A percentile compares a stretch with the other conserved stretches of the same genome.
These are phyloP conservation scores for Meira miltonrushii DNA, from an alignment of 1,284 basidiomycete genomes.

Conservation along the genomic window DNA sequence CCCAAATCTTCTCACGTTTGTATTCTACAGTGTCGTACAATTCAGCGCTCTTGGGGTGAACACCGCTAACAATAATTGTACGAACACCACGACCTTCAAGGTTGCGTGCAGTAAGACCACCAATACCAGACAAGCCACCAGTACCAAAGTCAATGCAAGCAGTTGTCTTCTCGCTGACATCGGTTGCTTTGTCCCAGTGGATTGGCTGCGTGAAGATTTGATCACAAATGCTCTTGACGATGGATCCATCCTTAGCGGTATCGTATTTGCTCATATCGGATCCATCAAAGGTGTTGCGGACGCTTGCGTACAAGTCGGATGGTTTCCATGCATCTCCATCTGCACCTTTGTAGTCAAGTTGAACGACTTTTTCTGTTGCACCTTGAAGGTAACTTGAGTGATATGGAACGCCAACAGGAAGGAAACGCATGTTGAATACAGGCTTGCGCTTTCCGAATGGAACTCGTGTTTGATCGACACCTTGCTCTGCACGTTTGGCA, in stretches of 20 bases:
- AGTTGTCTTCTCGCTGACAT: constrained; percentile 74
- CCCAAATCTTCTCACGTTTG: constrained; percentile 81
- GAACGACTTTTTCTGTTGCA: constrained; percentile 69
- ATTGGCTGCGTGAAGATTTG: constrained; percentile 90
- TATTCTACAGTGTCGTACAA: constrained; percentile 65
- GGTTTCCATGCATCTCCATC: constrained; percentile 63
- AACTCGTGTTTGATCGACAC: constrained; percentile 85
- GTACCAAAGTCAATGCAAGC: constrained; percentile 92
- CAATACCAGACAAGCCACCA: constrained; percentile 87
- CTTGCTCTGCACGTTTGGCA: constrained; percentile 78
- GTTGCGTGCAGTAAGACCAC: constrained; percentile 80
- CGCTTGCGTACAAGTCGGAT: constrained; percentile 71
- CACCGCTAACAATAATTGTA: constrained; percentile 55
- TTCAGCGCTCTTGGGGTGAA: constrained; percentile 37
- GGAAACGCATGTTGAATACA: constrained; percentile 85
- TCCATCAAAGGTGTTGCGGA: constrained; percentile 75
- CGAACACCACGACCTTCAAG: constrained; percentile 88
- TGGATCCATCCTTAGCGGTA: constrained; percentile 21
- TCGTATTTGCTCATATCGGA: constrained; percentile 31
- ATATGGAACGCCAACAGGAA: constrained; percentile 90
- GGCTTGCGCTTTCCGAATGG: constrained; percentile 92
- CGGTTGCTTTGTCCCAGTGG: constrained; percentile 83
- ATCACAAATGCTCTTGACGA: constrained; percentile 41
- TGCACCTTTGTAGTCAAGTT: constrained; percentile 62
- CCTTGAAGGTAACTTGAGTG: constrained; percentile 81